Evolutionary conservation across 1,284 basidiomycete genomes (phyloP), one percentile per base, ranked within the genome.

Genomic region (Naganishia cerealis): DNA sequence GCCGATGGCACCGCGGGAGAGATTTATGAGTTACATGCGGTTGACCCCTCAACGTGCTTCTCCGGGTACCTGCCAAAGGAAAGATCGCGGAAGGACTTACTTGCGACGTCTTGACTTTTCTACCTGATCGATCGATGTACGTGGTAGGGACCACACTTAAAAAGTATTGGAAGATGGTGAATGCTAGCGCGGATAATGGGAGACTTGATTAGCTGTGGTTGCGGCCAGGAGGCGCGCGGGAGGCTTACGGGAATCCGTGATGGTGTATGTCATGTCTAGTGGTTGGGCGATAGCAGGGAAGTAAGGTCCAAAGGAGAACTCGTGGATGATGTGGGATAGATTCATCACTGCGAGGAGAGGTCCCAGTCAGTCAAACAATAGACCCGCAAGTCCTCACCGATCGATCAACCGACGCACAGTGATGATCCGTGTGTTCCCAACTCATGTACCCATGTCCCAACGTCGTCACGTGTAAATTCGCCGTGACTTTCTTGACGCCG

Each of bases 221-320:
- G 29, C 29, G 16, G 21, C 15, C 33, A 26, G 29, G 12, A 12
- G 62, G 12, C 9, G 9, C n/a, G 53, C 3, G 12, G 12, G 42
- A n/a, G 4, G 86, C 91, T 76, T 75, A 93, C 91, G 87, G 54
- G 93, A 85, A 42, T 87, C 79, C 0, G 94, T 88, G 0, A 89
- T 79, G 77, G 97, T 93, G 69, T 91, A 89, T 0, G 90, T 91
- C 76, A 92, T 87, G 75, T 98, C 95, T 42, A 99, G 85, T 3
- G 95, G 95, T 78, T 99, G 95, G 0, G 88, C 86, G 69, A 99
- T 98, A 62, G 94, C 90, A 0, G 95, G 95, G 83, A 97, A 98
- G 83, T 91, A 90, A 0, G 93, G 91, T 0, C 95, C 95, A 75
- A 98, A 98, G 1, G 93, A 96, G 78, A 97, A 95, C 80, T 98